Evolutionary conservation across 306 rosid species (phyloP).

Genomic region (Alnus glutinosa): DNA sequence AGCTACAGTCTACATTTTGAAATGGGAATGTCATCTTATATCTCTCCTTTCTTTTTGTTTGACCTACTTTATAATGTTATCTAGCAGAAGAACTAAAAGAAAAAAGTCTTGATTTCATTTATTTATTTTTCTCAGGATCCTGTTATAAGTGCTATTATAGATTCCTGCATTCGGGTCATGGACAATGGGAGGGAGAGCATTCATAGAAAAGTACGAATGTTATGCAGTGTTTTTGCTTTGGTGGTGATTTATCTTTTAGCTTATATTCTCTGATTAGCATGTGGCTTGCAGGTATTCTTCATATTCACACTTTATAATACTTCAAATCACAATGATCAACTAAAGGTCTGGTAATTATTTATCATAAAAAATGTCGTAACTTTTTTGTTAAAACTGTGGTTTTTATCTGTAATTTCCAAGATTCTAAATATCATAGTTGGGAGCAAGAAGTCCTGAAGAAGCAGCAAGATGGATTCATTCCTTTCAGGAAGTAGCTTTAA

Average conservation of each 20-base stretch:
- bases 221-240: conserved; percentile 6
- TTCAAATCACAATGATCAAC: conserved; percentile 69
- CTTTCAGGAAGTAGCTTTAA: conserved; percentile 68
- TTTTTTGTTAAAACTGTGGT: conserved; percentile 5
- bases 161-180: conserved; percentile 63
- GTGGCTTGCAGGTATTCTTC: conserved; percentile 56
- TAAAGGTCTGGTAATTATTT: conserved; percentile 57
- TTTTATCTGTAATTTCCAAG: conserved; percentile 13
- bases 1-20: not conserved
- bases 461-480: conserved; percentile 86
- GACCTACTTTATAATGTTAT: not conserved
- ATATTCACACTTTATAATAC: conserved; percentile 69
- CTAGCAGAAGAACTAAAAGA: not conserved
- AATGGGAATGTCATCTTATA: not conserved
- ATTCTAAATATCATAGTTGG: conserved; percentile 49
- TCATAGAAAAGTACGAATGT: conserved; percentile 55
- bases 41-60: not conserved
- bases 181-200: conserved; percentile 82
- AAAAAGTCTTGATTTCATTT: not conserved
- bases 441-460: conserved; percentile 91
- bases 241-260: not conserved
- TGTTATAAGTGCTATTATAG: conserved; percentile 73
- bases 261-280: conserved; percentile 13
- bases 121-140: conserved; percentile 58
- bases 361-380: not conserved